Evolutionary conservation across 495 filamentous ascomycete genomes (phyloP), one percentile per base, ranked within the genome.

Genomic region (Pseudoneurospora amorphoporcata): DNA sequence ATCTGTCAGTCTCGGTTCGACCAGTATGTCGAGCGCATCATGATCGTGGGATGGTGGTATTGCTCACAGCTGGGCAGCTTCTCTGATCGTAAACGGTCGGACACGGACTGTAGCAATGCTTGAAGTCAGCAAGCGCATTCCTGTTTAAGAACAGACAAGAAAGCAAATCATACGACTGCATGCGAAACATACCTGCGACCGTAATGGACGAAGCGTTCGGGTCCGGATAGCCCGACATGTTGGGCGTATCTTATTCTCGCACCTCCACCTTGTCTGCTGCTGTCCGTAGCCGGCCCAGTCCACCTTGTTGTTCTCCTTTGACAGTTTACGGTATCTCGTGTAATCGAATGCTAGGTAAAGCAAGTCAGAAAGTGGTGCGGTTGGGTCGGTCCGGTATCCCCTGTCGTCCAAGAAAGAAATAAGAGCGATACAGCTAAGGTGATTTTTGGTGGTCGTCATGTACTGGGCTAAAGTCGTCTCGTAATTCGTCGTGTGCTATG

Each of bases 31-130:
- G 35, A 38, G 39, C 39, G 35, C 68, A 19, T 38, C 37, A 38
- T 42, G 0, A 0, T 29, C 7, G 45, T 8, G 42, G 40, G 37
- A 23, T 9, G 14, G 68, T 35, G 17, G 23, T 45, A 19, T 29
- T 38, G 3, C 87, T 42, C 79, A 90, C 89, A 91, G 76, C 80
- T 90, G 88, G 29, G 89, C 89, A 65, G 89, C 89, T 84, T 91
- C 89, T 81, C 88, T 78, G 75, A 94, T 93, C 61, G 91, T 99
- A 79, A 99, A 99, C 6, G 95, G 95, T 75, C 95, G 92, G 68
- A 99, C 95, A 79, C 95, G 89, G 74, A 99, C 94, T 86, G 84
- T 78, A 69, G 45, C 83, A 83, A 83, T 43, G 37, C 38, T 74
- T 71, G 65, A 40, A 19, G 69, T 75, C 47, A 69, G 75, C 68